These are phyloP conservation scores for Vitellaria paradoxa DNA, from an alignment of 179 eudicot genomes.

Conservation along the genomic window DNA sequence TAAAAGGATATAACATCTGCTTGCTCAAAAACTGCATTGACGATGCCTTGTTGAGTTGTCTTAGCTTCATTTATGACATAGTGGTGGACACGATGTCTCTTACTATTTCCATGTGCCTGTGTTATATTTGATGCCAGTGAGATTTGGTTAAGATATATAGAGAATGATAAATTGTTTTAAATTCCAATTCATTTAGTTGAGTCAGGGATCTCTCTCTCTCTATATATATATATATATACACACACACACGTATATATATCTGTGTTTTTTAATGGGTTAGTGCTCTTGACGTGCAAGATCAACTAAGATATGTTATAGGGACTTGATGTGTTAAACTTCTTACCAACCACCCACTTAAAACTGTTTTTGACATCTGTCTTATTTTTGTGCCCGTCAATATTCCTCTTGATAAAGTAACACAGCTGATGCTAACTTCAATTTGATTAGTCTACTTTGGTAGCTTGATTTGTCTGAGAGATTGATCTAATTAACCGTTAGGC, in stretches of 20 bases:
- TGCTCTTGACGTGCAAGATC: background rate
- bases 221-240: background rate
- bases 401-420: background rate
- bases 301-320: too few species aligned
- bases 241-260: too few species aligned
- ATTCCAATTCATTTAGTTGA: background rate
- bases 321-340: constrained; percentile 3
- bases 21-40: background rate
- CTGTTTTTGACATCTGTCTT: background rate
- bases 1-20: background rate
- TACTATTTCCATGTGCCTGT: background rate
- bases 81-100: background rate
- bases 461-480: background rate
- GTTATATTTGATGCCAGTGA: background rate
- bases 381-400: too few species aligned
- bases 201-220: background rate
- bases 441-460: background rate
- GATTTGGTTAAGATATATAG: background rate
- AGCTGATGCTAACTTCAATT: background rate
- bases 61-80: background rate
- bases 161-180: background rate
- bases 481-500: constrained; percentile 8
- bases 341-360: background rate
- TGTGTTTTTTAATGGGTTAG: background rate
- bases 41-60: background rate